Evolutionary conservation across 208 protist genomes (phyloP), one percentile per base, ranked within the genome.

Genomic region (Trypanosoma rangeli): DNA sequence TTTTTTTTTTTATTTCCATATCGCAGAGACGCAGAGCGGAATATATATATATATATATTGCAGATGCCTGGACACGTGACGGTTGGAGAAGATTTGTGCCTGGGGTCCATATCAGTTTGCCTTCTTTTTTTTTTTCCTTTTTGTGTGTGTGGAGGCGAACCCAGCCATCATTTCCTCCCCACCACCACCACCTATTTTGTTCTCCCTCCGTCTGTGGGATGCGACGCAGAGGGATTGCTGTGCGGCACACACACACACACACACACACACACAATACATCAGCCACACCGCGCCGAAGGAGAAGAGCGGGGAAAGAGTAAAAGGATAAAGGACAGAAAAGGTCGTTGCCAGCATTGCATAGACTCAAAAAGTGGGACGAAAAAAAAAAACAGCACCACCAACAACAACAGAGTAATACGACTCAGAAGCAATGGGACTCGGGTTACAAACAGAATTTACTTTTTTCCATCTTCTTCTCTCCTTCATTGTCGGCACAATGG

Each of bases 381-480:
- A 3, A 29, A 24, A 31, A 13, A 31, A 29, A 33, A 54, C 15
- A 8, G 24, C 22, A 54, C 50, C 29, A 61, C 55, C 37, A 57
- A 35, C 28, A 68, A 58, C 33, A 46, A 57, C 39, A 29, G 42
- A 68, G 3, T 39, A 57, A 22, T 55, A 10, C 12, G n/a, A 49
- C 20, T 18, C 9, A 28, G 9, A 33, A 58, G 60, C 15, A 20
- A 75, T 75, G 70, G 15, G 4, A n/a, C 63, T 75, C 48, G 26
- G 31, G 16, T 66, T 60, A 50, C 33, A 48, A 31, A 28, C 18
- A 20, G 37, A 53, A 52, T n/a, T 68, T 52, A 60, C 22, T 50
- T 82, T 78, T 55, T 56, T 44, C 16, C 63, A 55, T 16, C 1
- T 60, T 22, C 39, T 82, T 48, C 26, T 68, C 28, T 71, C 74